These are phyloP conservation scores for Coemansia sp. DNA, from an alignment of 192 early-diverging fungal species.

Conservation along the genomic window DNA sequence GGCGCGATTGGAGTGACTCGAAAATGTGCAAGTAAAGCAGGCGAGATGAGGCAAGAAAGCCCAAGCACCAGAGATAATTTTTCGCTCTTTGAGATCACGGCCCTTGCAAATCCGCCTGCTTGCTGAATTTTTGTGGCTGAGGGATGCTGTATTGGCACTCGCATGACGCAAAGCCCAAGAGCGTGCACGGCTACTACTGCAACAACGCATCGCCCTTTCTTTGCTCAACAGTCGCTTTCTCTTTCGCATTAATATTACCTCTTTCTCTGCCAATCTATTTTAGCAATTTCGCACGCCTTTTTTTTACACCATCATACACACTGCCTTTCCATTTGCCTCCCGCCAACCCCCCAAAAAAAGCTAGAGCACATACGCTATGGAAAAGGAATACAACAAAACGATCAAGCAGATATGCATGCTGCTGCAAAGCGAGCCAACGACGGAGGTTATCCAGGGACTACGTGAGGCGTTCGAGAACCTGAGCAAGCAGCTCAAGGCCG, in stretches of 20 bases:
- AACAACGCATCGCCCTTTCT: too few species aligned
- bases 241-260: background rate
- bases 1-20: background rate
- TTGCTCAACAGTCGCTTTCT: background rate
- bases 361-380: constrained; percentile 5
- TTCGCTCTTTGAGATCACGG: constrained; percentile 3
- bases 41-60: too few species aligned
- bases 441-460: constrained; percentile 39
- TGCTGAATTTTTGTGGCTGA: background rate
- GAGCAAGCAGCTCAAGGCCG: constrained; percentile 43
- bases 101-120: background rate
- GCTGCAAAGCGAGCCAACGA: constrained; percentile 46
- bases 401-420: constrained; percentile 49
- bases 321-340: constrained; percentile 4
- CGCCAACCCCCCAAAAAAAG: background rate
- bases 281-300: background rate
- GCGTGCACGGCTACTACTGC: background rate
- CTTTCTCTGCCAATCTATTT: background rate
- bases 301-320: background rate
- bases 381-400: constrained; percentile 35
- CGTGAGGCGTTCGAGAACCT: constrained; percentile 38
- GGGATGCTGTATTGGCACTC: background rate
- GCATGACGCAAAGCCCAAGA: constrained; percentile 5
- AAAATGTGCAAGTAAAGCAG: background rate
- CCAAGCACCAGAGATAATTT: too few species aligned